These are phyloP conservation scores for Stellera chamaejasme DNA, from an alignment of 345 rosid genomes.

Conservation along the genomic window DNA sequence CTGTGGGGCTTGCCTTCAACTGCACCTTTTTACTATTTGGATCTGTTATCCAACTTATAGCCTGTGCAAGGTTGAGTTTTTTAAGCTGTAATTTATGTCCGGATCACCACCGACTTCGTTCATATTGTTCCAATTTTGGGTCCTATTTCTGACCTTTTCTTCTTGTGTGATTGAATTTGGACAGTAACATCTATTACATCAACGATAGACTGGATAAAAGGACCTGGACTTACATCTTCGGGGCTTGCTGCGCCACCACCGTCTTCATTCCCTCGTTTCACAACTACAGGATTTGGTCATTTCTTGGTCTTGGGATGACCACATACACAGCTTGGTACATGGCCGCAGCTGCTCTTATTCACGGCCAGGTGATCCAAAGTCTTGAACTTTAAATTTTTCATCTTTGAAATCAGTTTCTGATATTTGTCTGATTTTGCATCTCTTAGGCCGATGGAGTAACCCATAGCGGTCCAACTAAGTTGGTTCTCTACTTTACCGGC, in stretches of 20 bases:
- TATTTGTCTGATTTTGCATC: background rate
- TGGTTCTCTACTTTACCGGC: constrained; percentile 96
- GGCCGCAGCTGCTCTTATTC: constrained; percentile 62
- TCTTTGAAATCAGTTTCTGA: background rate
- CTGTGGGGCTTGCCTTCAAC: constrained; percentile 89
- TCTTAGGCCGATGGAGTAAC: constrained; percentile 51
- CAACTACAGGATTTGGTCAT: constrained; percentile 98
- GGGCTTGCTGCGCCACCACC: constrained; percentile 99
- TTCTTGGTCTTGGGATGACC: constrained; percentile 97
- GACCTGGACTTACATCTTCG: constrained; percentile 98
- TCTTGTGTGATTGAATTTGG: background rate
- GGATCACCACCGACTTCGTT: background rate
- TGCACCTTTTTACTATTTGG: constrained; percentile 96
- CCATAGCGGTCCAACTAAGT: constrained; percentile 70
- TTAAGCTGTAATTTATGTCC: background rate
- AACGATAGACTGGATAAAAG: constrained; percentile 94
- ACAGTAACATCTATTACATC: constrained; percentile 95
- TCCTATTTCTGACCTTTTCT: background rate
- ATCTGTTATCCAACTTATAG: constrained; percentile 97
- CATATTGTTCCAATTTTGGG: constrained; percentile 4
- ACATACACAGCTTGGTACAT: constrained; percentile 99
- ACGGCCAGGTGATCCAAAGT: constrained; percentile 63
- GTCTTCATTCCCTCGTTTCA: constrained; percentile 97
- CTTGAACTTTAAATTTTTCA: background rate
- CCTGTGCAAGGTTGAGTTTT: constrained; percentile 73